Base-by-base conservation (phyloP, 2,329 filamentous ascomycete species). In the Purpureocillium lavendulum region DNA sequence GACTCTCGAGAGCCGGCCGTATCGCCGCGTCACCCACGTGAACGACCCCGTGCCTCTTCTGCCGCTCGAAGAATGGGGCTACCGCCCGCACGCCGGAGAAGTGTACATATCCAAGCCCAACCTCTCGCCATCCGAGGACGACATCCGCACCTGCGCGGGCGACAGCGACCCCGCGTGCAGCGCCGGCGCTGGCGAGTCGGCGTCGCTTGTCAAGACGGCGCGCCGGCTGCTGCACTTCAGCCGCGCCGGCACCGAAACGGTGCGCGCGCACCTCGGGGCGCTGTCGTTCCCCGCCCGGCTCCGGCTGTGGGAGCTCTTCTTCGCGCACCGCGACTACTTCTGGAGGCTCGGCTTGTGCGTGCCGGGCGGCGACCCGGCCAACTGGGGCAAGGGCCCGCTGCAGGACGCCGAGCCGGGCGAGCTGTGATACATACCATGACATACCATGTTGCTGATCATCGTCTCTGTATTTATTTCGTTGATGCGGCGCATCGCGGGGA, bases 261-360 rank as follows among this genome's bases (percentile, higher is more conserved):
- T 44, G 11, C 31, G 47, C 13, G 52, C 52, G 14, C 46, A 50
- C 38, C 40, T 44, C 16, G 40, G 48, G 30, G 42, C 45, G 15
- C 47, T 80, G 12, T 80, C 62, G 70, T 75, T 66, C 60, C 80
- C 52, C 56, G 73, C 48, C 53, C 60, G 75, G 60, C 59, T 89
- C 51, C 85, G 83, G 59, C 73, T 94, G n/a, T 95, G 90, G 87
- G 80, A 95, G 62, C 66, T 96, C 7, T 82, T 97, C 55, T 94
- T 94, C 60, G 85, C 89, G 1, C 92, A 98, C 64, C 71, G 92
- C 30, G 92, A 98, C 64, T 98, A 98, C 61, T 97, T 98, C 62
- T 94, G 87, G 86, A 74, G 92, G 41, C 61, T 98, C 39, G 92
- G 92, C 0, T 66, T 97, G 26, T 98, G 92, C 63, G 70, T 96